Percentiles rank a stretch among this genome's conserved stretches.
Conservation (phyloP, 1,284 basidiomycete species). For the Xanthoconium separans region DNA sequence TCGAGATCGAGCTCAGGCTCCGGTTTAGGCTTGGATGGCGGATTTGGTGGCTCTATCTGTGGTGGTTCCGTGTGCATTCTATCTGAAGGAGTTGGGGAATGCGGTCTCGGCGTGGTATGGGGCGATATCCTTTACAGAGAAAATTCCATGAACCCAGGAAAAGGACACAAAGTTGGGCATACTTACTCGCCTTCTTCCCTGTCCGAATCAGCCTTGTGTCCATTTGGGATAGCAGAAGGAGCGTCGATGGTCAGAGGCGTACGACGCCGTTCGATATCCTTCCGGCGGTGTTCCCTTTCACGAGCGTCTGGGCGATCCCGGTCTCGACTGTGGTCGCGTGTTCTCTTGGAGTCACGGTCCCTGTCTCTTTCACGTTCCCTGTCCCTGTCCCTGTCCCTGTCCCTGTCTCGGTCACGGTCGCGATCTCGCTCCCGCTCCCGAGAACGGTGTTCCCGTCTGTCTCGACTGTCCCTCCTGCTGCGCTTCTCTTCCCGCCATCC, state of each 20-base stretch:
- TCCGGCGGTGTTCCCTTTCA: slow-evolving; percentile 29
- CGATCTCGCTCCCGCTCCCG: slow-evolving; percentile 8
- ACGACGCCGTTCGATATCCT: slow-evolving; percentile 32
- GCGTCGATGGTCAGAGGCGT: slow-evolving; percentile 17
- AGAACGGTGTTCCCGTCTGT: slow-evolving; percentile 35
- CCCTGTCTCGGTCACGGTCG: slow-evolving; percentile 19
- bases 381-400: slow-evolving; percentile 10
- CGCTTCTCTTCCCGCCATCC: slow-evolving; percentile 37
- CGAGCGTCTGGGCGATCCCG: slow-evolving; percentile 36
- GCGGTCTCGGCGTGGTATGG: slow-evolving; percentile 37
- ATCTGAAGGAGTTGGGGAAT: slow-evolving; percentile 27
- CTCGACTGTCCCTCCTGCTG: slow-evolving; percentile 30
- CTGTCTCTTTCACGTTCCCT: slow-evolving; percentile 8
- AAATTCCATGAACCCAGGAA: slow-evolving; percentile 7
- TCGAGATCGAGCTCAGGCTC: slow-evolving; percentile 59
- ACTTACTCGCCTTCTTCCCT: slow-evolving; percentile 82
- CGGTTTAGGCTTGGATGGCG: slow-evolving; percentile 25
- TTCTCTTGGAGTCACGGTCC: slow-evolving; percentile 30
- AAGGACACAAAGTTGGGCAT: slow-evolving; percentile 26
- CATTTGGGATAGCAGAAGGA: slow-evolving; percentile 11
- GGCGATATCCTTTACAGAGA: slow-evolving; percentile 57
- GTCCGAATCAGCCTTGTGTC: slow-evolving; percentile 48
- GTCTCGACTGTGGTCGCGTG: slow-evolving; percentile 41
- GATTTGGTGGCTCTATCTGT: slow-evolving; percentile 27
- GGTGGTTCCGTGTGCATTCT: slow-evolving; percentile 16